Conservation (phyloP, 2,329 filamentous ascomycete species). For the Oidium heveae region DNA sequence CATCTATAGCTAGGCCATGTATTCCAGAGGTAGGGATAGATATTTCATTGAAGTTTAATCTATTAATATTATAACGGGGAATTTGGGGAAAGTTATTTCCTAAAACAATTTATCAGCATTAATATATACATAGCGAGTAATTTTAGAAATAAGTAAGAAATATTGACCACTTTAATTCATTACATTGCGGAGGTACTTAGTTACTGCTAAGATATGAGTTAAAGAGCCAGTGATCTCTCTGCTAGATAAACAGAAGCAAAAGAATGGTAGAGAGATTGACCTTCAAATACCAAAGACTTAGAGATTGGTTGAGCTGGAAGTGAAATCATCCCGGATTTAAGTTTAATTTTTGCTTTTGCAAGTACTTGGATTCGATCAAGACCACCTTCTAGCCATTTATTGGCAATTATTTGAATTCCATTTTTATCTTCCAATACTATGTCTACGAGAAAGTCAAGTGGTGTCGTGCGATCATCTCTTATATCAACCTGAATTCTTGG, state of each 20-base stretch:
- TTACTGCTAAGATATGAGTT: too few species aligned
- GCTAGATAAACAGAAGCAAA: constrained; percentile 34
- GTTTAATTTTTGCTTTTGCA: constrained; percentile 44
- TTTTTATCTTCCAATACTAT: constrained; percentile 52
- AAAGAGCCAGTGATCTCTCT: not conserved
- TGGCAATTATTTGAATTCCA: constrained; percentile 53
- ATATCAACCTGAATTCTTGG: constrained; percentile 56
- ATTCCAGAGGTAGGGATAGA: constrained; percentile 21
- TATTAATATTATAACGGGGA: constrained; percentile 61
- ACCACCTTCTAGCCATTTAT: constrained; percentile 68
- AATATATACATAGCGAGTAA: too few species aligned
- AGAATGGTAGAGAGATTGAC: constrained; percentile 46
- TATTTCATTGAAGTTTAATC: constrained; percentile 55
- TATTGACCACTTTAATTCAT: too few species aligned
- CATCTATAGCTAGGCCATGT: constrained; percentile 52
- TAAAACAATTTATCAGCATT: constrained; percentile 11
- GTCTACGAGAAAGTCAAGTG: constrained; percentile 56
- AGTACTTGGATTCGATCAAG: constrained; percentile 45
- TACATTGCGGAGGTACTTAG: too few species aligned
- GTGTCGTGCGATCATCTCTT: constrained; percentile 50
- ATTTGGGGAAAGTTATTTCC: constrained; percentile 48
- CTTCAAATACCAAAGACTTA: constrained; percentile 57
- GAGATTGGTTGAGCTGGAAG: constrained; percentile 54
- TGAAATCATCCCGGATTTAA: constrained; percentile 58
- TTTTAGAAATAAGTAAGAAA: too few species aligned